A percentile compares a stretch with the other conserved stretches of the same genome.
Conservation (phyloP, 2,329 filamentous ascomycete genomes). For the Aspergillus tubingensis region DNA sequence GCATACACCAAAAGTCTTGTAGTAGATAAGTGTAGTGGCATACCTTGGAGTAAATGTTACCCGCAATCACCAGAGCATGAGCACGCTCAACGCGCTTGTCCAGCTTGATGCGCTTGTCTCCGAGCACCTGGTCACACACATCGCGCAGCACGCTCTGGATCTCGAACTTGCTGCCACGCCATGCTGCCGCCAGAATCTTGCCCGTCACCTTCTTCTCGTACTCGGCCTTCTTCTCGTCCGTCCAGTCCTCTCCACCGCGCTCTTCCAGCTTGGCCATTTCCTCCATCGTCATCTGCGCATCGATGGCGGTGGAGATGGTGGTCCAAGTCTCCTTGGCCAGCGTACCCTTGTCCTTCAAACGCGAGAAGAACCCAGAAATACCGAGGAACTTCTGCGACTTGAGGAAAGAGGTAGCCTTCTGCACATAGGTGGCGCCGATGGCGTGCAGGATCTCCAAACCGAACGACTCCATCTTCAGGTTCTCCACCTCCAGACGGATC, state of each 20-base stretch:
- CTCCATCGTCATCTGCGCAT: constrained; percentile 97
- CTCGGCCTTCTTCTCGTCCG: constrained; percentile 92
- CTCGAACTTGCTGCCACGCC: constrained; percentile 95
- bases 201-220: constrained; percentile 95
- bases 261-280: constrained; percentile 98
- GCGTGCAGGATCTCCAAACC: constrained; percentile 94
- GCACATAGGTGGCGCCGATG: constrained; percentile 86
- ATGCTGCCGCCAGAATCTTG: constrained; percentile 95
- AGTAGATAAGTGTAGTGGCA: constrained; percentile 25
- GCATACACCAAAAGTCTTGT: constrained; percentile 2
- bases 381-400: constrained; percentile 97
- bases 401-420: constrained; percentile 82
- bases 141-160: constrained; percentile 94
- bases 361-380: constrained; percentile 90
- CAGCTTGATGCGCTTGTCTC: constrained; percentile 74
- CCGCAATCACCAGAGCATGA: constrained; percentile 83
- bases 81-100: constrained; percentile 88
- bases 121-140: constrained; percentile 85
- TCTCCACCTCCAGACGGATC: constrained; percentile 91
- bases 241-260: constrained; percentile 94
- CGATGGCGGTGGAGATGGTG: constrained; percentile 92
- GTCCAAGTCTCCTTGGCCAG: constrained; percentile 98
- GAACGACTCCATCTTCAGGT: constrained; percentile 99
- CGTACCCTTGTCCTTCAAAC: constrained; percentile 93
- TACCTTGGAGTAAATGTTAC: constrained; percentile 87